phyloP scores from a whole-genome alignment of 208 protist species.

The Strigomonas culicis region DNA sequence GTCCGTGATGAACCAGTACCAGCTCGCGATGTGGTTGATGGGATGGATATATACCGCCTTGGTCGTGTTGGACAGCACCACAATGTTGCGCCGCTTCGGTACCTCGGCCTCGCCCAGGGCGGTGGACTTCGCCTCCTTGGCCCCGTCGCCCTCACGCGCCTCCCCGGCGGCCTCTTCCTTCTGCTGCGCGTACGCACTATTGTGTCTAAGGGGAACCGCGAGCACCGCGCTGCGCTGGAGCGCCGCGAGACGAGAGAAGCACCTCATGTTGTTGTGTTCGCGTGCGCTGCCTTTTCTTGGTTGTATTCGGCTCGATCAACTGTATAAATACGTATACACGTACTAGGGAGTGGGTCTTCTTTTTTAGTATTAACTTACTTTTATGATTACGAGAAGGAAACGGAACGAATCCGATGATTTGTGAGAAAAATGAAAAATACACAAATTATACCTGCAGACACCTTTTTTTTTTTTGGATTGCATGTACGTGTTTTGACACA shows the following conservation, averaged over 20 bases:
- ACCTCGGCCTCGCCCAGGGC: constrained; percentile 35
- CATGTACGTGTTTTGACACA: too few species aligned
- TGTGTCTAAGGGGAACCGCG: background rate
- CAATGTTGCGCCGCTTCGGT: constrained; percentile 68
- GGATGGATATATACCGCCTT: constrained; percentile 87
- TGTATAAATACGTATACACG: background rate
- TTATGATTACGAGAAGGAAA: background rate
- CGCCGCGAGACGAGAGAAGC: too few species aligned
- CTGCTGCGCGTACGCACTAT: background rate
- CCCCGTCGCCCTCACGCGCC: background rate
- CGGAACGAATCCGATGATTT: background rate
- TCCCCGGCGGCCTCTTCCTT: background rate
- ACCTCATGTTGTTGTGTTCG: too few species aligned
- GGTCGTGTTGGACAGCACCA: constrained; percentile 79
- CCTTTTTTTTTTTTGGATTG: background rate
- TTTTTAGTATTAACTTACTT: too few species aligned
- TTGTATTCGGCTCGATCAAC: background rate
- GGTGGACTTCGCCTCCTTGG: constrained; percentile 15
- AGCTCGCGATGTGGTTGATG: constrained; percentile 81
- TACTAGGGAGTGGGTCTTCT: background rate
- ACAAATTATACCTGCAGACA: constrained; percentile 4
- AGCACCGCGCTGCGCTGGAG: too few species aligned
- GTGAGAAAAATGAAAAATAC: background rate
- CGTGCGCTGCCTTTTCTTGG: too few species aligned
- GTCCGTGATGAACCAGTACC: constrained; percentile 88